phyloP scores from a whole-genome alignment of 306 rosid species.

The Glycine soja region DNA sequence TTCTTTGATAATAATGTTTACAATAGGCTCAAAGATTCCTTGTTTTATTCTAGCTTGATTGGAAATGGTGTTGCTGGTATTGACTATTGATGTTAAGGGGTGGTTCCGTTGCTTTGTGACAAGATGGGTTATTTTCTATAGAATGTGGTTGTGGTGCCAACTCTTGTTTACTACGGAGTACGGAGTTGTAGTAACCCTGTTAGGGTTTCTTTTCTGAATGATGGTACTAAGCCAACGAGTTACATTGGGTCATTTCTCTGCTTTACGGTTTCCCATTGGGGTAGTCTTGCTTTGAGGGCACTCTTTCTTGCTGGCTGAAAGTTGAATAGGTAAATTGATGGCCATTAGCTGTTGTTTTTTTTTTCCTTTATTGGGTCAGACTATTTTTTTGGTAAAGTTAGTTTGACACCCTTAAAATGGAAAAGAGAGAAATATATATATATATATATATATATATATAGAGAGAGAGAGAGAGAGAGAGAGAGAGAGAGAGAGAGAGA shows the following conservation, averaged over 20 bases:
- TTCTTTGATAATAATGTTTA: background rate
- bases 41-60: background rate
- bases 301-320: background rate
- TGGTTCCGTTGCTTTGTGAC: background rate
- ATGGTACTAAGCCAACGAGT: background rate
- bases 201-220: background rate
- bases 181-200: background rate
- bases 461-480: too few species aligned
- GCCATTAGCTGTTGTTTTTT: background rate
- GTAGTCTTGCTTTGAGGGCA: background rate
- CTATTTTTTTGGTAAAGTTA: background rate
- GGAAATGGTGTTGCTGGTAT: background rate
- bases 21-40: background rate
- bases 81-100: too few species aligned
- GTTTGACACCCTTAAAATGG: too few species aligned
- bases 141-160: background rate
- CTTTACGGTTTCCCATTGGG: background rate
- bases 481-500: too few species aligned
- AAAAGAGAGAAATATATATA: too few species aligned
- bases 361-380: background rate
- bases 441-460: too few species aligned
- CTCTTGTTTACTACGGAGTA: background rate
- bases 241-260: background rate
- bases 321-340: background rate
- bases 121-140: slow-evolving; percentile 6